phyloP scores from a whole-genome alignment of 2,329 filamentous ascomycete species.

The Colletotrichum sidae region DNA sequence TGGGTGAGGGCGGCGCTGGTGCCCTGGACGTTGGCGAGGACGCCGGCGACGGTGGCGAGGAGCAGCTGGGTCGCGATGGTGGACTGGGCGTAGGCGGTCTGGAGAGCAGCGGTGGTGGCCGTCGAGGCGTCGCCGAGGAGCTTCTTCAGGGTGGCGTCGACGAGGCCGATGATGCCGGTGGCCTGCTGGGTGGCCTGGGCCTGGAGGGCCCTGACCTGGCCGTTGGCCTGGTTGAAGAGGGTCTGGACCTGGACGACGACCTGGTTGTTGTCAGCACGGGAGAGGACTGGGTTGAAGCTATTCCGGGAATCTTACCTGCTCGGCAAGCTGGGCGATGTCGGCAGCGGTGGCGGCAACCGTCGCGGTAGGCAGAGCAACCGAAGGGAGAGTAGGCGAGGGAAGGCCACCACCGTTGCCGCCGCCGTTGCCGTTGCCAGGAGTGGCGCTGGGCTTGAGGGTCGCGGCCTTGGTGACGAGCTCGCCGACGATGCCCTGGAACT shows the following conservation, averaged over 20 bases:
- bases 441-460: background rate
- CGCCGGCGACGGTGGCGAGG: background rate
- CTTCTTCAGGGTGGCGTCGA: background rate
- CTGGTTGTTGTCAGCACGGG: background rate
- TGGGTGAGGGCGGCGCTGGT: background rate
- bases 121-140: background rate
- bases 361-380: background rate
- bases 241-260: background rate
- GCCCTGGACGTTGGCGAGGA: background rate
- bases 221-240: constrained; percentile 7
- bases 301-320: background rate
- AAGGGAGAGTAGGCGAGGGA: background rate
- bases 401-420: background rate
- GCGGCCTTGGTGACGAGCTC: background rate
- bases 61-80: constrained; percentile 6
- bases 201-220: background rate
- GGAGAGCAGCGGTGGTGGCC: constrained; percentile 2
- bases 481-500: background rate
- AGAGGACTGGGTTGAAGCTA: background rate
- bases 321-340: constrained; percentile 1
- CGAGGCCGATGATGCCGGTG: constrained; percentile 1
- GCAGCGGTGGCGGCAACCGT: constrained; percentile 1
- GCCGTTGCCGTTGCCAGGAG: background rate
- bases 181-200: constrained; percentile 7
- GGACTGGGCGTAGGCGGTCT: background rate